A percentile compares a stretch with the other conserved stretches of the same genome.
Conservation (phyloP, 257 asterid genomes). For the Solanum ossicruentum region DNA sequence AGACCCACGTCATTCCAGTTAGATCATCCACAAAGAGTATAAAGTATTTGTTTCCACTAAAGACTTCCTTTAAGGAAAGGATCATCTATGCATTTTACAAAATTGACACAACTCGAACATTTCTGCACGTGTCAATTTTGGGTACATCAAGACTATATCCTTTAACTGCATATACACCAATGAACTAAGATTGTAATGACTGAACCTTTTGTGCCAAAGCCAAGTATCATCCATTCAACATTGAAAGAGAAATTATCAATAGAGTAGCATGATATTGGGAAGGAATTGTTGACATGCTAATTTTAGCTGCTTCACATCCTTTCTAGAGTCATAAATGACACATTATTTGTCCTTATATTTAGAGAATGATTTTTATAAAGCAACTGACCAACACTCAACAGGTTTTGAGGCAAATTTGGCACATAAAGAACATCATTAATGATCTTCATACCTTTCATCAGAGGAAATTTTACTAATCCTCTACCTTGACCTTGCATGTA, state of each 20-base stretch:
- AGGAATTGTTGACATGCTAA: background rate
- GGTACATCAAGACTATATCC: background rate
- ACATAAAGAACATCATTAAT: background rate
- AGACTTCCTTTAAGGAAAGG: background rate
- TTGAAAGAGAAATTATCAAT: background rate
- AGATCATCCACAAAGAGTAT: background rate
- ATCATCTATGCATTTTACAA: background rate
- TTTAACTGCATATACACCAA: background rate
- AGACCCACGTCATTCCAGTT: background rate
- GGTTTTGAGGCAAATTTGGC: background rate
- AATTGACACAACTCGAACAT: background rate
- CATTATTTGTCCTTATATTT: background rate
- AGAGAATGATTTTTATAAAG: background rate
- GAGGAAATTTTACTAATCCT: background rate
- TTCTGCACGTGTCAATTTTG: background rate
- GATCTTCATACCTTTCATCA: background rate
- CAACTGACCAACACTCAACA: background rate
- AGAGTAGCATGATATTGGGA: background rate
- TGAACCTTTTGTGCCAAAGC: background rate
- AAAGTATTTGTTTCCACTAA: background rate
- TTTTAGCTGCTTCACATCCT: background rate
- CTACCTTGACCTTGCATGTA: background rate
- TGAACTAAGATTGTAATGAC: background rate
- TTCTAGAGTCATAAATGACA: background rate
- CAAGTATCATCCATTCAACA: background rate